Percentiles rank a stretch among this genome's conserved stretches.
Conservation (phyloP, 208 protist species). For the Herpetomonas tarakana region DNA sequence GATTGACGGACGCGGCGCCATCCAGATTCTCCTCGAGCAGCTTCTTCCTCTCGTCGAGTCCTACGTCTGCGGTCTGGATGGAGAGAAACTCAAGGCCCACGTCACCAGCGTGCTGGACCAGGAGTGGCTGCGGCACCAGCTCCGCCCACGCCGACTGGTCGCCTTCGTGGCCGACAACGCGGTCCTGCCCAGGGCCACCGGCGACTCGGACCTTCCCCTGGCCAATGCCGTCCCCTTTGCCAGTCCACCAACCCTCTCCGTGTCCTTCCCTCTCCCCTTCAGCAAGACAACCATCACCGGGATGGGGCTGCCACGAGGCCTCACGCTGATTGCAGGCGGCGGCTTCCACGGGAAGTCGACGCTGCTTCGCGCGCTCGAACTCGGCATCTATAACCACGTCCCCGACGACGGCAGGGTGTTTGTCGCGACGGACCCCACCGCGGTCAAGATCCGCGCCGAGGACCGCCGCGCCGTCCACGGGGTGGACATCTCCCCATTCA, state of each 20-base stretch:
- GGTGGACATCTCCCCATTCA: slow-evolving; percentile 94
- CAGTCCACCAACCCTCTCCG: slow-evolving; percentile 60
- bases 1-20: slow-evolving; percentile 62
- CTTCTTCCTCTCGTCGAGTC: slow-evolving; percentile 28
- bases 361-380: slow-evolving; percentile 86
- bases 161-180: slow-evolving; percentile 92
- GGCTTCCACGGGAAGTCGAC: slow-evolving; percentile 97
- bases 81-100: slow-evolving; percentile 47
- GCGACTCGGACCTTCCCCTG: slow-evolving; percentile 84
- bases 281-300: slow-evolving; percentile 49
- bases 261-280: slow-evolving; percentile 72
- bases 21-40: slow-evolving; percentile 42
- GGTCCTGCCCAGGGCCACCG: slow-evolving; percentile 86
- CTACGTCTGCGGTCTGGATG: slow-evolving; percentile 22
- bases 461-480: slow-evolving; percentile 84
- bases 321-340: slow-evolving; percentile 95
- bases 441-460: slow-evolving; percentile 93
- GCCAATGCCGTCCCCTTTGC: slow-evolving; percentile 63
- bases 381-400: slow-evolving; percentile 95
- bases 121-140: slow-evolving; percentile 69
- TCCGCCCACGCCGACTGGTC: slow-evolving; percentile 41
- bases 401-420: slow-evolving; percentile 91
- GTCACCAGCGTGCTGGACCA: slow-evolving; percentile 86
- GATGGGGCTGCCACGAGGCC: slow-evolving; percentile 88
- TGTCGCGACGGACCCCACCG: slow-evolving; percentile 78